Percentiles rank a stretch among this genome's conserved stretches.
phyloP scores from a whole-genome alignment of 768 basidiomycete species.

The Kwoniella dendrophila region DNA sequence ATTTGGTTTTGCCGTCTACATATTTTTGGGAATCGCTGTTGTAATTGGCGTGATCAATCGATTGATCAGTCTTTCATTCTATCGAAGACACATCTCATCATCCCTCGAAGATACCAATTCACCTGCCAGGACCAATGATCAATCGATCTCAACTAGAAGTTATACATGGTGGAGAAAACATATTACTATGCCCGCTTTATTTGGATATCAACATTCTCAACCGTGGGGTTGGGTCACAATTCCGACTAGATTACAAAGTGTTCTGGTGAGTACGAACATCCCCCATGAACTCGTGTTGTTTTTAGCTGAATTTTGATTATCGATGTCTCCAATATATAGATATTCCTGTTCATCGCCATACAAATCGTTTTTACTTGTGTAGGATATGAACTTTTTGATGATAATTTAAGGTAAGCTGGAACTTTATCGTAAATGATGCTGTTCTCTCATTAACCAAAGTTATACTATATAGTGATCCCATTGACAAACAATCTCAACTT shows the following conservation, averaged over 20 bases:
- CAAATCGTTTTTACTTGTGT: constrained; percentile 29
- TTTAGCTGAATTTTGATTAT: neutral
- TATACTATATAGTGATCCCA: neutral
- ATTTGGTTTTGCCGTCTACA: constrained; percentile 32
- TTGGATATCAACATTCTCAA: constrained; percentile 30
- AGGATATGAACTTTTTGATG: constrained; percentile 1
- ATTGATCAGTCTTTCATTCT: constrained; percentile 4
- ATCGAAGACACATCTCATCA: neutral
- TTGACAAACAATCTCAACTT: constrained; percentile 14
- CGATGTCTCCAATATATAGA: constrained; percentile 10
- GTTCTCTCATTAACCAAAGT: neutral
- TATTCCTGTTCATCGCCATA: constrained; percentile 29
- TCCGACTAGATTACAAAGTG: constrained; percentile 29
- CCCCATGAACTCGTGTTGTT: too few relatives aligned
- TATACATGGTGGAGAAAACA: constrained; percentile 21
- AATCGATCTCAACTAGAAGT: neutral
- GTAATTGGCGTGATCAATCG: constrained; percentile 22
- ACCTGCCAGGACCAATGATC: neutral
- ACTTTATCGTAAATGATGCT: neutral
- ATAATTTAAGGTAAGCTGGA: neutral
- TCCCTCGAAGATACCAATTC: neutral
- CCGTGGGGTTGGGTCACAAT: constrained; percentile 20
- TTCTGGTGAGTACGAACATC: constrained; percentile 24
- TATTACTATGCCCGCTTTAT: constrained; percentile 22
- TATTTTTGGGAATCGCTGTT: constrained; percentile 18